Percentiles rank a stretch among this genome's conserved stretches.
phyloP scores from a whole-genome alignment of 169 alveolate species.

The Plasmodium fragile region DNA sequence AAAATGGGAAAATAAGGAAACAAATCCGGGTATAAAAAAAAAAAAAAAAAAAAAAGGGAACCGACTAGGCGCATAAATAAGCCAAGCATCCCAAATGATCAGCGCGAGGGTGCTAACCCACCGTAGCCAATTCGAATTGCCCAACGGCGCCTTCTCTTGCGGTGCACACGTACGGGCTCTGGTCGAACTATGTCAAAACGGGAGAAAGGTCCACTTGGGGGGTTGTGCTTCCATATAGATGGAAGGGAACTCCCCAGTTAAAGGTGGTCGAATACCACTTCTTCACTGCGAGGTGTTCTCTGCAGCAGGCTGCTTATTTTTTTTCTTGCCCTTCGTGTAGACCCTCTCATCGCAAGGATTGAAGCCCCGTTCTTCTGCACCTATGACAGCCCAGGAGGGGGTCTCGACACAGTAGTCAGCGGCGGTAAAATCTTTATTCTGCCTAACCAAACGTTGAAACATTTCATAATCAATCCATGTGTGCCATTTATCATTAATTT shows the following conservation, averaged over 20 bases:
- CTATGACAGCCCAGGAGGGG: slow-evolving; percentile 92
- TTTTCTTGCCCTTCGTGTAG: slow-evolving; percentile 66
- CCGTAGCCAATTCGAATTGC: not conserved
- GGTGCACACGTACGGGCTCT: not conserved
- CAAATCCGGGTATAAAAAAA: not conserved
- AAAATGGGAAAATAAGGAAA: not conserved
- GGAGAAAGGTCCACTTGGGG: not conserved
- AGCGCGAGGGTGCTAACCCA: not conserved
- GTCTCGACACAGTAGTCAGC: slow-evolving; percentile 88
- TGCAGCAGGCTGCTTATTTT: not conserved
- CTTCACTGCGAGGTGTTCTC: not conserved
- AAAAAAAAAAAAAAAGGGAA: not conserved
- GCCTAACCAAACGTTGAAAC: slow-evolving; percentile 85
- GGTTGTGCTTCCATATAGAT: not conserved
- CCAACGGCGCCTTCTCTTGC: not conserved
- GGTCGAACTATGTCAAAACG: not conserved
- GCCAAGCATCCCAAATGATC: not conserved
- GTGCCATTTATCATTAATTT: slow-evolving; percentile 89
- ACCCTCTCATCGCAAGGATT: slow-evolving; percentile 88
- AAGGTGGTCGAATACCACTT: not conserved
- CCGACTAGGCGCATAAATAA: not conserved
- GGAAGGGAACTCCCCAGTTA: not conserved
- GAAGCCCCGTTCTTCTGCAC: slow-evolving; percentile 89
- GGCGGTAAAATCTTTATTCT: slow-evolving; percentile 81
- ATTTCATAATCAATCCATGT: slow-evolving; percentile 92